Percentiles rank a stretch among this genome's conserved stretches.
Evolutionary conservation across 164 flowering plant species (phyloP).

Genomic region (Euptelea pleiosperma): DNA sequence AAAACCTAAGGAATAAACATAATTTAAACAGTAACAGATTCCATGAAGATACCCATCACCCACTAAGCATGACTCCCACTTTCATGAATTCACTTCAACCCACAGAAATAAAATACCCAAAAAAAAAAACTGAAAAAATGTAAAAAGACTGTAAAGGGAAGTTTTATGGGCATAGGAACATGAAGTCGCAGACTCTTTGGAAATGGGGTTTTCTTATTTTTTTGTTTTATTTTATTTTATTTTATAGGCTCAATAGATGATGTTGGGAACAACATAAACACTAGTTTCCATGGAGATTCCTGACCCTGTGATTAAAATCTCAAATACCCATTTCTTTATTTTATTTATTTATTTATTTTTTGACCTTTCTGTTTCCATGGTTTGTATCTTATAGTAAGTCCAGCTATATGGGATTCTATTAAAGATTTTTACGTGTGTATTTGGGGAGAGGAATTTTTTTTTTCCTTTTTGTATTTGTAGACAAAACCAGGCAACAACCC

Average conservation of each 20-base stretch:
- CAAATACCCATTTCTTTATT: conserved; percentile 6
- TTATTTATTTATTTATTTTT: background rate
- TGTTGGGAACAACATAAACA: conserved; percentile 17
- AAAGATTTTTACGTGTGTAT: background rate
- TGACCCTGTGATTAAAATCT: conserved; percentile 10
- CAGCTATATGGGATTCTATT: background rate
- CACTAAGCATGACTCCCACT: conserved; percentile 6
- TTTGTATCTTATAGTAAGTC: conserved; percentile 6
- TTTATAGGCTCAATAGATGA: conserved; percentile 10
- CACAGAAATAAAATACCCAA: background rate
- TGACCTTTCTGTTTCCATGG: background rate
- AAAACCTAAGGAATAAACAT: too few species aligned
- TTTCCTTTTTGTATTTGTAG: background rate
- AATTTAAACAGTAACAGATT: too few species aligned
- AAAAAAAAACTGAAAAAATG: background rate
- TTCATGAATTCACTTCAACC: background rate
- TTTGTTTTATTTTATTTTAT: background rate
- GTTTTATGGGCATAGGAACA: conserved; percentile 7
- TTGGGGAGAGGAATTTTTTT: background rate
- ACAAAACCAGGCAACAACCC: background rate
- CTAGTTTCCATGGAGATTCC: conserved; percentile 17
- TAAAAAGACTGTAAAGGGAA: background rate
- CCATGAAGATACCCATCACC: too few species aligned
- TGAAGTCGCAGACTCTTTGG: conserved; percentile 7
- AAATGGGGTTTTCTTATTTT: conserved; percentile 9